Base-by-base conservation (phyloP, 257 asterid species). In the Penstemon barbatus region DNA sequence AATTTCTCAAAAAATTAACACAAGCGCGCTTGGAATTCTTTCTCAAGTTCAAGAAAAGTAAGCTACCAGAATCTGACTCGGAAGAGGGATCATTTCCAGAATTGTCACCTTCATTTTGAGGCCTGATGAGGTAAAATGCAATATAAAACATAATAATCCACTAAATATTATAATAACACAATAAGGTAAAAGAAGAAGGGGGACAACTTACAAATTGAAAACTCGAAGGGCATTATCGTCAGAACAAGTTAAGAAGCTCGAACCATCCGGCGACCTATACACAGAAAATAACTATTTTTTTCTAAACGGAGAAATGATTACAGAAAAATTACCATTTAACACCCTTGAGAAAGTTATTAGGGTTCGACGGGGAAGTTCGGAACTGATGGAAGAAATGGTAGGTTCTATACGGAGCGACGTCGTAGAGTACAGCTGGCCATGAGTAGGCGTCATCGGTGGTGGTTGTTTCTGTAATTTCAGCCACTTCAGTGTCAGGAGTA, bases 211-310 rank as follows among this genome's bases (percentile, higher is more conserved):
- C 97, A 93, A 66, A 55, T 76, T 63, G 83, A 87, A 90, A 15
- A 83, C n/a, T 69, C 83, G 82, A 66, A 93, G 86, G 19, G 86
- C 33, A 74, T 90, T 87, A 59, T 90, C 92, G 12, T 93, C 97
- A 0, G 88, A 88, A 72, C 97, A 90, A n/a, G 89, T 80, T 10
- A 90, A 80, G 75, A 93, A 85, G 80, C 95, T 82, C 5, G 96
- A 93, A 77, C 97, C 99, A 76, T 93, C 99, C 3, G 97, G 99
- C 56, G 99, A 93, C 97, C 99, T 93, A 69, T 52, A 33, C 48
- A 63, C 25, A 60, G 12, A 36, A 8, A 51, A 25, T 25, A 25
- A 1, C 33, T 0, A 25, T 25, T 25, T 25, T 25, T 25, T 1
- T 25, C 33, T 25, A 25, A 25, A 25, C 33, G 33, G 18, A 5